A percentile compares a stretch with the other conserved stretches of the same genome.
Conservation (phyloP, 345 rosid genomes). For the Syzygium oleosum region DNA sequence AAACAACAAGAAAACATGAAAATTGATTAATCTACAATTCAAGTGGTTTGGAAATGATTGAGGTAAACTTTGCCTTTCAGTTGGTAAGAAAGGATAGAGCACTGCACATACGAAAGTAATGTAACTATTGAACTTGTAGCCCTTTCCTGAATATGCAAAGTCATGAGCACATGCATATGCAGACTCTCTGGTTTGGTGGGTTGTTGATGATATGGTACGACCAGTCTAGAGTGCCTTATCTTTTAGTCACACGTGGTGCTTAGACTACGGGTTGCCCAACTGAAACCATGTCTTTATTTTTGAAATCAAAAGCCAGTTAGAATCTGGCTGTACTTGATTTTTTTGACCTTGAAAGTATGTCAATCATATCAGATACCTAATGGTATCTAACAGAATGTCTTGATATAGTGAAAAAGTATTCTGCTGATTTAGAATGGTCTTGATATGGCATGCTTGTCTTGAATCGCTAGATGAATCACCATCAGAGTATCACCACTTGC, state of each 20-base stretch:
- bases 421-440: background rate
- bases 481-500: background rate
- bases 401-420: background rate
- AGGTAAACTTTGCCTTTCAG: background rate
- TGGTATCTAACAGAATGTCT: background rate
- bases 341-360: background rate
- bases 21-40: background rate
- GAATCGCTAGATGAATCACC: background rate
- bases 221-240: background rate
- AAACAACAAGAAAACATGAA: background rate
- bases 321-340: background rate
- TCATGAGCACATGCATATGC: background rate
- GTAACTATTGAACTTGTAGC: background rate
- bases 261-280: background rate
- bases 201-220: background rate
- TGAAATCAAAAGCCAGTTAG: background rate
- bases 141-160: background rate
- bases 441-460: background rate
- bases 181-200: background rate
- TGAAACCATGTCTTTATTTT: background rate
- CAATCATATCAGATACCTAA: background rate
- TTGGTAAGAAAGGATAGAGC: background rate
- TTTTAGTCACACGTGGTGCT: background rate
- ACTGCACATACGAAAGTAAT: background rate
- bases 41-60: background rate